A percentile compares a stretch with the other conserved stretches of the same genome.
phyloP scores from a whole-genome alignment of 2,329 filamentous ascomycete genomes.

The Penicillium sp. region DNA sequence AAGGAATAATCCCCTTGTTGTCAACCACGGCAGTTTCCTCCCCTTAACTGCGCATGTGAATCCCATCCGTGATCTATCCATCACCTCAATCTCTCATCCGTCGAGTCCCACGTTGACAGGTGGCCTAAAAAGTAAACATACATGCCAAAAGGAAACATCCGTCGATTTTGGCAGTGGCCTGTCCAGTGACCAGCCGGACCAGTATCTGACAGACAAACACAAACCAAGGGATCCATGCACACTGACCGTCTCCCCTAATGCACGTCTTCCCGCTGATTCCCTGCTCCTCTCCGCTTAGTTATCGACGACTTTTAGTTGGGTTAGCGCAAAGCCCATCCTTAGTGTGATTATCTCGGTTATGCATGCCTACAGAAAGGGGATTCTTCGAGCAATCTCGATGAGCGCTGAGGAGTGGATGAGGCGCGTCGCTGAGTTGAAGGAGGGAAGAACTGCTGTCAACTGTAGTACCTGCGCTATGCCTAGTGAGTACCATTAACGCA shows the following conservation, averaged over 20 bases:
- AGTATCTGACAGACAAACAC: slow-evolving; percentile 17
- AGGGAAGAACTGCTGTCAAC: neutral
- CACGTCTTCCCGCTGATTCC: slow-evolving; percentile 31
- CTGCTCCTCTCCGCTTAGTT: slow-evolving; percentile 21
- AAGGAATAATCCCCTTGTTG: slow-evolving; percentile 13
- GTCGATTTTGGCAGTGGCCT: neutral
- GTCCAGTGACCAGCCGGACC: neutral
- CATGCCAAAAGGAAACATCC: slow-evolving; percentile 1
- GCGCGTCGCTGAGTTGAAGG: neutral
- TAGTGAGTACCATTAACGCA: neutral
- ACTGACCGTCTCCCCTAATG: slow-evolving; percentile 15
- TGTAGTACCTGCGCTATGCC: neutral
- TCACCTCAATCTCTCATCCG: slow-evolving; percentile 3
- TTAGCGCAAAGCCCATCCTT: neutral
- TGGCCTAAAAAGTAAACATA: slow-evolving; percentile 17
- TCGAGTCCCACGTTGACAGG: slow-evolving; percentile 17
- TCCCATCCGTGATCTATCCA: neutral
- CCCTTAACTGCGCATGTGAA: slow-evolving; percentile 1
- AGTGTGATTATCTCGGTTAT: neutral
- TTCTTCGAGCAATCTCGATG: neutral
- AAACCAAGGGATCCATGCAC: slow-evolving; percentile 16
- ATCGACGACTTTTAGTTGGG: slow-evolving; percentile 7
- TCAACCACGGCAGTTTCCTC: neutral
- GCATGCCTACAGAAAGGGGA: neutral
- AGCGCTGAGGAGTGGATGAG: neutral